Evolutionary conservation across 2,329 filamentous ascomycete genomes (phyloP).

Genomic region (Alternaria hordeiaustralica): DNA sequence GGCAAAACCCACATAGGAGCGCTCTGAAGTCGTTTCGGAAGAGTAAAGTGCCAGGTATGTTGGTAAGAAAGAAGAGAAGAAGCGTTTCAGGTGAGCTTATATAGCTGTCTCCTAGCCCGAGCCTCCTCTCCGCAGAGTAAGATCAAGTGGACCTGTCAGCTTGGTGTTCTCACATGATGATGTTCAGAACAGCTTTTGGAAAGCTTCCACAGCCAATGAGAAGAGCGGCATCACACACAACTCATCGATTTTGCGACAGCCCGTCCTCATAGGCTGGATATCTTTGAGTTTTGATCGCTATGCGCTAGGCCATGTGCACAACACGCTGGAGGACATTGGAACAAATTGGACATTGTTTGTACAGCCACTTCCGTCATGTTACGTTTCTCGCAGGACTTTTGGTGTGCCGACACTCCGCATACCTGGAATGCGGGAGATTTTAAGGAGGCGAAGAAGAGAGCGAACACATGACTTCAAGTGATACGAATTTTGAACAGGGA

Average conservation of each 20-base stretch:
- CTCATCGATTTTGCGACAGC: too few species aligned
- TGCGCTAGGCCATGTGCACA: not conserved
- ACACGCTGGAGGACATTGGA: not conserved
- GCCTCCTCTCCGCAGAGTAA: too few species aligned
- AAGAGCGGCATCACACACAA: fast-evolving
- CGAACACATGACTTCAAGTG: too few species aligned
- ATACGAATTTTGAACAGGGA: too few species aligned
- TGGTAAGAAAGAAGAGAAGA: not conserved
- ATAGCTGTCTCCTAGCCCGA: not conserved
- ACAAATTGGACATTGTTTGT: not conserved
- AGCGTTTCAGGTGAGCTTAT: not conserved
- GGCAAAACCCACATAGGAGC: not conserved
- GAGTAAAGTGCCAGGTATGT: fast-evolving
- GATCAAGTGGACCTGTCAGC: too few species aligned
- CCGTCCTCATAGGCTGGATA: too few species aligned
- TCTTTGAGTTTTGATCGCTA: not conserved
- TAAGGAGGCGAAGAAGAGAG: not conserved
- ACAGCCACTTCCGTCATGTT: not conserved
- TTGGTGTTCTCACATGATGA: not conserved
- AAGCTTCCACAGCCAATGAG: fast-evolving
- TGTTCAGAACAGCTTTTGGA: fast-evolving
- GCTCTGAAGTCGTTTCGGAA: not conserved
- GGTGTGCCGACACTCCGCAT: not conserved
- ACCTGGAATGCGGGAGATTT: too few species aligned
- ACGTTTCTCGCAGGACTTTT: not conserved